Evolutionary conservation across 768 basidiomycete genomes (phyloP), one percentile per base, ranked within the genome.

Genomic region (Dendrothele bispora): DNA sequence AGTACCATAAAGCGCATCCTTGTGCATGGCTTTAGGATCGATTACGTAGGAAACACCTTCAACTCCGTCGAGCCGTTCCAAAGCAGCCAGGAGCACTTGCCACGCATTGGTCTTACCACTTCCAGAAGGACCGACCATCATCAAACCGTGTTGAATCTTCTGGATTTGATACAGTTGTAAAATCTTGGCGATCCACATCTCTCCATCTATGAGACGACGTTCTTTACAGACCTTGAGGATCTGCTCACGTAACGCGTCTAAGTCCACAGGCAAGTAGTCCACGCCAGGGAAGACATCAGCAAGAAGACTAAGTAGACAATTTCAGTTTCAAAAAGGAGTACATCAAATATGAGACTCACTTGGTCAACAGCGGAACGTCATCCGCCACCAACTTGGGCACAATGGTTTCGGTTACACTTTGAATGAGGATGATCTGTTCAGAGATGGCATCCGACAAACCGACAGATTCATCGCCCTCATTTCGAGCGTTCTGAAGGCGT

Each of bases 41-140:
- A 99, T 98, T 54, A 98, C 92, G 66, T 99, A 98, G 2, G 92
- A 71, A 18, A 95, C 82, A 8, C 97, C 94, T 67, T 99, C 97
- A 36, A 83, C 71, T 24, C 93, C 95, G 64, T 98, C 95, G 22
- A 98, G 73, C 11, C 91, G 79, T 64, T 97, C 91, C 41, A 98
- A 74, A 1, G 97, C 95, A 7, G 85, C 80, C 22, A 99, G 77
- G 3, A 99, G 76, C 35, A 98, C 91, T 59, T 88, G 88, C 97
- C 97, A 98, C 1, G 97, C 95, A 55, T 94, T 90, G 2, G 90
- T 95, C 70, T 99, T 99, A 25, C 97, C 97, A 39, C 82, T 93
- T 22, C 95, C 97, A 10, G 97, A 98, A 1, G 97, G 87, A 1
- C 97, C 95, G 24, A 99, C 97, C 93, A 99, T 97, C 97, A 99